Evolutionary conservation across 805 yeast species (phyloP).

Genomic region (Wickerhamomyces silvicola): DNA sequence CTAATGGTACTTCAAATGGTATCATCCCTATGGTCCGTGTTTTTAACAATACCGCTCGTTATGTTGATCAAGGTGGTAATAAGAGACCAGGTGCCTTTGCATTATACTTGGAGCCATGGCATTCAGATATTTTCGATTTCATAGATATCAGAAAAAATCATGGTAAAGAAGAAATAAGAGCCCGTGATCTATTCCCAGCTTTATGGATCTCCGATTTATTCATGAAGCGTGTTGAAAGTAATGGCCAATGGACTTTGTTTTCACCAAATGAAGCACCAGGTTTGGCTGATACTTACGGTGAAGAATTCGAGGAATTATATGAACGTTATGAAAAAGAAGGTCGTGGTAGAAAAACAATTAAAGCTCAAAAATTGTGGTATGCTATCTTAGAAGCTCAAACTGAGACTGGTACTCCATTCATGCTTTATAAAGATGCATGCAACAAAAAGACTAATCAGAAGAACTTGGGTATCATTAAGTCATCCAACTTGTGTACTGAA

Average conservation of each 20-base stretch:
- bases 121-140: constrained; percentile 82
- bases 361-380: constrained; percentile 89
- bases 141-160: constrained; percentile 85
- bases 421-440: constrained; percentile 90
- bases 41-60: constrained; percentile 91
- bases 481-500: constrained; percentile 92
- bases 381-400: constrained; percentile 88
- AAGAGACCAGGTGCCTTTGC: constrained; percentile 98
- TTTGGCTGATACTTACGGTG: constrained; percentile 75
- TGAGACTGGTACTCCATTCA: constrained; percentile 94
- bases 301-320: constrained; percentile 70
- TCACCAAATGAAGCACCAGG: constrained; percentile 90
- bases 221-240: constrained; percentile 80
- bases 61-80: constrained; percentile 98
- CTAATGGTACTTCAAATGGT: constrained; percentile 91
- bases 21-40: constrained; percentile 95
- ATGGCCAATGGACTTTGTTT: constrained; percentile 82
- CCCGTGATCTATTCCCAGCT: constrained; percentile 89
- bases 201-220: constrained; percentile 93
- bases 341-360: constrained; percentile 54
- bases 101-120: constrained; percentile 95
- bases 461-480: constrained; percentile 87
- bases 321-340: constrained; percentile 66
- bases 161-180: constrained; percentile 90
- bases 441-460: constrained; percentile 84